Percentiles rank a stretch among this genome's conserved stretches.
phyloP scores from a whole-genome alignment of 2,329 filamentous ascomycete species.

The Colletotrichum echinochloae region DNA sequence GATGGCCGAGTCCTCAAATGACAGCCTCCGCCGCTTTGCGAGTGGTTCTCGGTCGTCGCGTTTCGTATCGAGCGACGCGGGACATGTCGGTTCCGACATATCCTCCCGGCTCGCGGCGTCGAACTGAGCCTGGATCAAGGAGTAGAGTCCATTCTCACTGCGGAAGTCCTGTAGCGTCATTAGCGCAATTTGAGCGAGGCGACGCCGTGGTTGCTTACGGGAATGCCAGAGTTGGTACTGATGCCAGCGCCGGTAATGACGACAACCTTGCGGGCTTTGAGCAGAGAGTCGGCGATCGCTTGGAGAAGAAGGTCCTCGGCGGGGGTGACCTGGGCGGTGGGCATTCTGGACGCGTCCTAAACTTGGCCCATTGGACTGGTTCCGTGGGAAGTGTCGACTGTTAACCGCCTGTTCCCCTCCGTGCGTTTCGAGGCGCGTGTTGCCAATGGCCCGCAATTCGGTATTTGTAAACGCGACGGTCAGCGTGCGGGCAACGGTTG shows the following conservation, averaged over 20 bases:
- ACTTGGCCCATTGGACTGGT: constrained; percentile 36
- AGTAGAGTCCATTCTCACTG: constrained; percentile 78
- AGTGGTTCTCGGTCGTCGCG: constrained; percentile 42
- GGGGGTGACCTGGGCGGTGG: constrained; percentile 67
- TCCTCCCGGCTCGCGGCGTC: constrained; percentile 59
- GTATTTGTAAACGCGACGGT: not conserved
- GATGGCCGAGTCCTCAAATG: constrained; percentile 42
- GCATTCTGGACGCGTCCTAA: constrained; percentile 58
- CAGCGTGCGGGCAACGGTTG: not conserved
- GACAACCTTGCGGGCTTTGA: constrained; percentile 76
- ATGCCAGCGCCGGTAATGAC: constrained; percentile 80
- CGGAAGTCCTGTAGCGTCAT: constrained; percentile 70
- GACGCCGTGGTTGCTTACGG: constrained; percentile 61
- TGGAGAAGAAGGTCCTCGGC: constrained; percentile 68
- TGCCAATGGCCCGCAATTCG: not conserved
- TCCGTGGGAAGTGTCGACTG: constrained; percentile 1
- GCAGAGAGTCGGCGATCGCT: constrained; percentile 72
- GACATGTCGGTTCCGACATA: not conserved
- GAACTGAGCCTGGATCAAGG: constrained; percentile 76
- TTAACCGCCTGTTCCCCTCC: not conserved
- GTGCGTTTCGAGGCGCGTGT: constrained; percentile 14
- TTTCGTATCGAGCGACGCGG: constrained; percentile 31
- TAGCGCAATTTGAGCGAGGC: constrained; percentile 36
- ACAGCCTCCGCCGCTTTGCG: constrained; percentile 52
- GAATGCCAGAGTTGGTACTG: constrained; percentile 81